A percentile compares a stretch with the other conserved stretches of the same genome.
Conservation (phyloP, 192 early-diverging fungal genomes). For the Entomortierella parvispora region DNA sequence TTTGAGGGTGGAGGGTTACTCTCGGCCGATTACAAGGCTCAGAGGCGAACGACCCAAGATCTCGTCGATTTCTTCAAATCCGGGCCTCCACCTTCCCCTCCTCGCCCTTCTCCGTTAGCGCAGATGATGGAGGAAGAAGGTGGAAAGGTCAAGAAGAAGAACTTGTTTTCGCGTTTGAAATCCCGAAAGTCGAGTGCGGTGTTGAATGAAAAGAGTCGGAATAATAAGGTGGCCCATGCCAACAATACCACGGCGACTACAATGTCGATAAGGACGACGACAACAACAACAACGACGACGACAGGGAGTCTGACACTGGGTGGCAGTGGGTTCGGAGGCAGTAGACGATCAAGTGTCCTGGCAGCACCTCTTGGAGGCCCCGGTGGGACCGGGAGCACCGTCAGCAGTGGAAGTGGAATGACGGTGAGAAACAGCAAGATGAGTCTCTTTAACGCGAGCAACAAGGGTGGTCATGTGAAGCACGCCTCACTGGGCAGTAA, state of each 20-base stretch:
- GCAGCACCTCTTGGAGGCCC: neutral
- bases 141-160: conserved; percentile 29
- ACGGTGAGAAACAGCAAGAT: no score
- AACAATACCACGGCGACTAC: no score
- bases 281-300: conserved; percentile 9
- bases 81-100: conserved; percentile 13
- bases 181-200: conserved; percentile 21
- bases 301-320: no score
- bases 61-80: conserved; percentile 43
- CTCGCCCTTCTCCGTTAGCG: neutral
- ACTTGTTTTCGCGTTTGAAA: conserved; percentile 22
- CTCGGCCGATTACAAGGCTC: conserved; percentile 30
- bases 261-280: neutral
- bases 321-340: neutral
- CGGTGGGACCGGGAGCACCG: conserved; percentile 12
- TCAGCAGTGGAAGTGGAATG: conserved; percentile 7
- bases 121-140: conserved; percentile 12
- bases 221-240: no score
- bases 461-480: no score
- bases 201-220: neutral
- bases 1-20: conserved; percentile 9
- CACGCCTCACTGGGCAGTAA: conserved; percentile 10
- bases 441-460: no score
- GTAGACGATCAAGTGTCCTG: conserved; percentile 10
- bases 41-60: conserved; percentile 28